Evolutionary conservation across 148 eudicot species (phyloP).

Genomic region (Hydrangea macrophylla): DNA sequence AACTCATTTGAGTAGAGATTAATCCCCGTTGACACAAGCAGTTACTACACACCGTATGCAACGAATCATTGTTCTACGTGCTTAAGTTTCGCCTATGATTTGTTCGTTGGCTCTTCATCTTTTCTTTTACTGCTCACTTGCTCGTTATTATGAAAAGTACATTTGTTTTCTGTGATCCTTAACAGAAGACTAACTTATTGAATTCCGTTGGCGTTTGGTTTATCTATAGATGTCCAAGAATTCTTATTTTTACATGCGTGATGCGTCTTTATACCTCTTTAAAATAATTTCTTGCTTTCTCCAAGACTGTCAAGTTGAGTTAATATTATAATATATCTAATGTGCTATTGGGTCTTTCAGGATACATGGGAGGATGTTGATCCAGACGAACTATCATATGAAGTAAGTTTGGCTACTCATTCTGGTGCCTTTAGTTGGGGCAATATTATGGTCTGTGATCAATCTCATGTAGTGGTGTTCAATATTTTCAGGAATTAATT

Average conservation of each 20-base stretch:
- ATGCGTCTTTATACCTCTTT: not conserved
- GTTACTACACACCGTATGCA: not conserved
- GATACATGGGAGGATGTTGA: conserved; percentile 96
- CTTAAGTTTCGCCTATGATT: not conserved
- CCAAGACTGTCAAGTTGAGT: not conserved
- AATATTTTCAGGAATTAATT: conserved; percentile 56
- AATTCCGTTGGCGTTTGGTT: not conserved
- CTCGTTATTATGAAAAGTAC: not conserved
- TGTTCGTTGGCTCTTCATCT: not conserved
- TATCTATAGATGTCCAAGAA: not conserved
- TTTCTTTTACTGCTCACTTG: not conserved
- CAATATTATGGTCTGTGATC: not conserved
- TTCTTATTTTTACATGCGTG: not conserved
- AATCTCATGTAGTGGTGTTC: conserved; percentile 18
- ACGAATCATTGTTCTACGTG: not conserved
- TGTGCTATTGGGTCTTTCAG: conserved; percentile 33
- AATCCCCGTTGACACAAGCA: not conserved
- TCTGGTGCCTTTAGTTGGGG: conserved; percentile 9
- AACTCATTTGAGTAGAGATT: not conserved
- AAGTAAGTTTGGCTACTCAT: conserved; percentile 44
- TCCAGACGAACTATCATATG: conserved; percentile 94
- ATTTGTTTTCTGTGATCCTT: not conserved
- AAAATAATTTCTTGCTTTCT: not conserved
- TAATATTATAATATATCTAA: conserved; percentile 13
- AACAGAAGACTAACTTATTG: too few species aligned